Base-by-base conservation (phyloP, 805 yeast genomes). In the Metschnikowia arizonensis region DNA sequence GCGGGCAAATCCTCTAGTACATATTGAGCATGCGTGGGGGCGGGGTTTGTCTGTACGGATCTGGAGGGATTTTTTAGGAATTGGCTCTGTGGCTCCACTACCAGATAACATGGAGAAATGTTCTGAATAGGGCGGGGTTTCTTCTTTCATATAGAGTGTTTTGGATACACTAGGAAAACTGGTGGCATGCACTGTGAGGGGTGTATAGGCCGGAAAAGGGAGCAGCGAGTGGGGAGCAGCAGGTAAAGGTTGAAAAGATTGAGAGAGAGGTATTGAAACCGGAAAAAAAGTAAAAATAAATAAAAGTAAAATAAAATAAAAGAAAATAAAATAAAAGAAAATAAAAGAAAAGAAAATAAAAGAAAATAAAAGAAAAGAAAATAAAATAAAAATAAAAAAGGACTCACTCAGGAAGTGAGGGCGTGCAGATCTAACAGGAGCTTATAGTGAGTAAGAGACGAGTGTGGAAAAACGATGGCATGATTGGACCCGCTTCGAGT, bases 1-100 rank as follows among this genome's bases (percentile, higher is more conserved):
- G 44, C 99, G 77, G 1, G 97, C 99, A 76, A 93, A 93, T 2
- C 96, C 96, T 49, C 99, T 75, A 1, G 97, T 88, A 62, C 99
- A 93, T 4, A 88, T 84, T 2, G 84, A 65, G 63, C 99, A 93
- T 9, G 87, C 76, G 60, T 88, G 96, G 1, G 98, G 98, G 47
- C 98, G 74, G 11, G 98, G 98, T 61, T 89, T 89, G 59, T 88
- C 95, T 0, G 96, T 88, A 63, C 88, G 87, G 60, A 87, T 84
- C 47, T 82, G 75, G 36, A 87, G 83, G 4, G 95, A 82, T 61
- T 89, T 88, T 55, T 85, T 83, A 21, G 97, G 96, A 35, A 88
- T 87, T 9, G 95, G 95, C 59, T 81, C 82, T 38, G 64, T 61
- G 23, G 48, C 47, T 32, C 48, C 54, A 25, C 38, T 21, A 23